Evolutionary conservation across 495 filamentous ascomycete species (phyloP).

Genomic region (Endocarpon pusillum): DNA sequence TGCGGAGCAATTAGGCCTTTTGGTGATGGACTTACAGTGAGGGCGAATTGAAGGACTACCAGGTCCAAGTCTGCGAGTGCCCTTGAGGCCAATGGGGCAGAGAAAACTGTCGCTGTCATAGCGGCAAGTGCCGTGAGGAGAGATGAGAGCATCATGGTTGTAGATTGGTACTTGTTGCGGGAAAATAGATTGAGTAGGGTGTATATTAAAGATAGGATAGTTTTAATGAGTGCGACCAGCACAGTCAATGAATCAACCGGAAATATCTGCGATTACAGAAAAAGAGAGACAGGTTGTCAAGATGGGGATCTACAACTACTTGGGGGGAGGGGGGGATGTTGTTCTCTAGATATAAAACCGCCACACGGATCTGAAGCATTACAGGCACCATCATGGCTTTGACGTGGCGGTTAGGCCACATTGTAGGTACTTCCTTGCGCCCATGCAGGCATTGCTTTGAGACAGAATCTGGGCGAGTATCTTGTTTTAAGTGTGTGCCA

Average conservation of each 20-base stretch:
- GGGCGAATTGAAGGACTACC: constrained; percentile 1
- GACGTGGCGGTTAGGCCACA: not conserved
- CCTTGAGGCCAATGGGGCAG: not conserved
- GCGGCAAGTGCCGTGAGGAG: not conserved
- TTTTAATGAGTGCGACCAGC: too few species aligned
- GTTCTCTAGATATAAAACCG: not conserved
- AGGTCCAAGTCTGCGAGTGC: not conserved
- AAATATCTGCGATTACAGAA: not conserved
- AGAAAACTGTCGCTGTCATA: not conserved
- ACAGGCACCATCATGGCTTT: not conserved
- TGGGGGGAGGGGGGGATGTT: not conserved
- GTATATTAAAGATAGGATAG: constrained; percentile 1
- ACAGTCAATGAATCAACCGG: not conserved
- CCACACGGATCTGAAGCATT: not conserved
- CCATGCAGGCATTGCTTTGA: not conserved
- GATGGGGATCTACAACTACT: constrained; percentile 1
- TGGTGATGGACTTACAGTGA: not conserved
- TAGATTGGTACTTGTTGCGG: too few species aligned
- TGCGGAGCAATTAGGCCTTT: not conserved
- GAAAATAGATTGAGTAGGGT: too few species aligned
- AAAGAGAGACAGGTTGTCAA: constrained; percentile 1
- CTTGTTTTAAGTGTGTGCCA: too few species aligned
- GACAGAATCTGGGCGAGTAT: too few species aligned
- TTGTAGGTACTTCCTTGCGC: not conserved
- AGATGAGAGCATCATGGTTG: constrained; percentile 1